phyloP scores from a whole-genome alignment of 495 filamentous ascomycete species.

The Lophiotrema nucula region DNA sequence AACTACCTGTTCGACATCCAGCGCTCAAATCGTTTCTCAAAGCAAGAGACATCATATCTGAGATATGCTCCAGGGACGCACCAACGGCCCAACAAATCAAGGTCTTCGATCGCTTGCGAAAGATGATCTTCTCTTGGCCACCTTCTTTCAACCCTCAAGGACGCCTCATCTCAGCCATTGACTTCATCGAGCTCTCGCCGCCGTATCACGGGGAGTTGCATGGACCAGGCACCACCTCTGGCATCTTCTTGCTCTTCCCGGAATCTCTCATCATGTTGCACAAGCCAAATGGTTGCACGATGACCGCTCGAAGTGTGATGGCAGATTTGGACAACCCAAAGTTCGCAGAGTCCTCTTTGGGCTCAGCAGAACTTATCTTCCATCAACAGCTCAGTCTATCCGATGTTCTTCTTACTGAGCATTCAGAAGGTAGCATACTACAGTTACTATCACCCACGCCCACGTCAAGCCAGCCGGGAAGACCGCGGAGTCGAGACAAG shows the following conservation, averaged over 20 bases:
- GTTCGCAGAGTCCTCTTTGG: constrained; percentile 43
- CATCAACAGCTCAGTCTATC: constrained; percentile 67
- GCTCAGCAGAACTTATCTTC: constrained; percentile 67
- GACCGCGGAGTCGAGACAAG: constrained; percentile 26
- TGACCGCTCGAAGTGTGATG: constrained; percentile 74
- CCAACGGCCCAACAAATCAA: constrained; percentile 63
- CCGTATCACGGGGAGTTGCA: constrained; percentile 60
- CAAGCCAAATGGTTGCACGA: constrained; percentile 57
- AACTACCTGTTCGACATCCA: constrained; percentile 77
- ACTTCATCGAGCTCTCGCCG: constrained; percentile 72
- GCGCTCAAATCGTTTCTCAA: constrained; percentile 76
- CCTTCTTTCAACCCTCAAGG: constrained; percentile 66
- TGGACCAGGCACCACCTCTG: constrained; percentile 48
- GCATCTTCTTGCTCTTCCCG: constrained; percentile 80
- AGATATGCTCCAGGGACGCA: constrained; percentile 88
- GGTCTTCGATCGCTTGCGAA: constrained; percentile 67
- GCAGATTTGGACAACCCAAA: constrained; percentile 78
- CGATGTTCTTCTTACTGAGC: constrained; percentile 73
- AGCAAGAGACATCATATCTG: constrained; percentile 85
- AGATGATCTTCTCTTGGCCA: constrained; percentile 80
- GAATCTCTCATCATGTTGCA: constrained; percentile 75
- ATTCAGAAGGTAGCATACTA: constrained; percentile 65
- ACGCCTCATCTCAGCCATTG: constrained; percentile 79
- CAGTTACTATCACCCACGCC: constrained; percentile 58
- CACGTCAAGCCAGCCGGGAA: constrained; percentile 18